Evolutionary conservation across 805 yeast species (phyloP), one percentile per base, ranked within the genome.

Genomic region (Spathaspora sp.): DNA sequence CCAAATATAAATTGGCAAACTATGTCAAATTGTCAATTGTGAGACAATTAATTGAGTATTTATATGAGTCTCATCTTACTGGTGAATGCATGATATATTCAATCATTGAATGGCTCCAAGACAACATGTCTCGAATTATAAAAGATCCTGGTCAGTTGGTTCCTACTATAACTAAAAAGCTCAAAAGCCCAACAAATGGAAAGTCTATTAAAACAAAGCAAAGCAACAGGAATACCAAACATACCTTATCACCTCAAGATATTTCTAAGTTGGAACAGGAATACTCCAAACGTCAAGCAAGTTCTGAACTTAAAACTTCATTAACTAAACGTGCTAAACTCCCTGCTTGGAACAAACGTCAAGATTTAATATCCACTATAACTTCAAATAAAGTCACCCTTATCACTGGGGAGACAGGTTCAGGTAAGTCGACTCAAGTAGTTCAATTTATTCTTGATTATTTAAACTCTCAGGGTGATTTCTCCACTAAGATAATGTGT

Each of bases 331-430:
- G 98, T 58, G 57, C 77, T 9, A 65, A 67, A 8, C 69, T 93
- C 31, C 98, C 99, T 0, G 98, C 98, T 0, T 93, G 96, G 96
- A 65, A 72, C 12, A 87, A 85, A 62, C 77, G 73, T 49, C 67
- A 77, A 0, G 75, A 79, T 5, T 74, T 93, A 40, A 76, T 88
- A 1, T 59, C 78, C 0, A 69, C 83, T 3, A 81, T 93, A 3
- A 73, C 76, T 28, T 54, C 72, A 0, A 80, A 87, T 61, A 81
- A 81, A 55, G 87, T 90, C 4, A 83, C 88, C 8, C 69, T 93
- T 32, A 79, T 93, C 38, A 93, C 98, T 1, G 99, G 98, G 65
- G 99, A 94, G 65, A 93, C 98, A 0, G 98, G 98, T 59, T 92
- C 97, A 1, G 98, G 98, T 58, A 93, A 93, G 63, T 89, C 97